Base-by-base conservation (phyloP, 2,329 filamentous ascomycete species). In the Colletotrichum sp. region DNA sequence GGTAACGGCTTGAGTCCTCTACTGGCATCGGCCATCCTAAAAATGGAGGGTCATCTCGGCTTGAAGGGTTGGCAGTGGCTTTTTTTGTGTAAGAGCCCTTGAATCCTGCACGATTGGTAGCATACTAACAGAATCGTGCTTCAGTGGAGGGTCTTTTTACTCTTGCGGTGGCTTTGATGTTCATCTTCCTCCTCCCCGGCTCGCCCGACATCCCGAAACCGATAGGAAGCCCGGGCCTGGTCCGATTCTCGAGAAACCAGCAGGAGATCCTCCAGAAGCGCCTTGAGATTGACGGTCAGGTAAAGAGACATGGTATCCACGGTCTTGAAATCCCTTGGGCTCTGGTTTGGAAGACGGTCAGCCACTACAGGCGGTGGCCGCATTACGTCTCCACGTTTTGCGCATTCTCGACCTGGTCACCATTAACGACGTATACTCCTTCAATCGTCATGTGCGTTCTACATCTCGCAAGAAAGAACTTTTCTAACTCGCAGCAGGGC, bases 391-490 rank as follows among this genome's bases (percentile, higher is more conserved):
- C 87, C 6, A 89, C 88, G 0, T 88, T 88, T 64, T 85, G 84
- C 21, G 87, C 89, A 6, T 90, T 90, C 74, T 87, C 88, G 2
- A 90, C 88, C 0, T 90, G 88, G 88, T 87, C 86, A 10, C 87
- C 88, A 0, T 79, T 90, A 12, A 90, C 86, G 1, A 89, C 88
- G 0, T 90, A 89, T 75, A 89, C 88, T 0, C 88, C 88, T 0
- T 84, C 84, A 4, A 87, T 88, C 72, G 84, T 86, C 56, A 81
- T 85, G 84, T 84, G 69, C 78, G 78, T 65, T 67, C 28, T 21
- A 24, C 6, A n/a, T 18, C 43, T 32, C 28, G 32, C 60, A 34
- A 21, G 21, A 55, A 28, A 16, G n/a, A 28, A 55, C 10, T n/a
- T 8, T n/a, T n/a, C 52, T 67, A 24, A 74, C 34, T 10, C 15